These are phyloP conservation scores for Geotrichum bryndzae DNA, from an alignment of 1,139 yeast genomes.

Conservation along the genomic window DNA sequence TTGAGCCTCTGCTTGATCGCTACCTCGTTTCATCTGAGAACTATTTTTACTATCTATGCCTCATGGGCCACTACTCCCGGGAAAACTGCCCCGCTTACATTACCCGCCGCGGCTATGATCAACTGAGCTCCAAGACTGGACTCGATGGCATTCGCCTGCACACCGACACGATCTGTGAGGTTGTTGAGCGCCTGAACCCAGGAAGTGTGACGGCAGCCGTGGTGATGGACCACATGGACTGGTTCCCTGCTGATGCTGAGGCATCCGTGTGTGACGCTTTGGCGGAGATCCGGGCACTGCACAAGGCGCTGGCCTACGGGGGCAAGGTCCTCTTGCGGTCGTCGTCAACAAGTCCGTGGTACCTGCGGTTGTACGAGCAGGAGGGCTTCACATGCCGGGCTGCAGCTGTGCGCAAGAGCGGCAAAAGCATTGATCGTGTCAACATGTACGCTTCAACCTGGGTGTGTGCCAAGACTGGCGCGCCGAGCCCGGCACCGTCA, in stretches of 20 bases:
- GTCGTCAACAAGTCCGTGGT: constrained; percentile 74
- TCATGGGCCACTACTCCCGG: constrained; percentile 56
- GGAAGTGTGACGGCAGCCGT: constrained; percentile 68
- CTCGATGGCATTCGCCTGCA: constrained; percentile 68
- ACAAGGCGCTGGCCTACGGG: constrained; percentile 54
- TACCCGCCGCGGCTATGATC: constrained; percentile 51
- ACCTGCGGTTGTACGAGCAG: constrained; percentile 58
- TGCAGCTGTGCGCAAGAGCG: constrained; percentile 60
- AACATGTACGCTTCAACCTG: constrained; percentile 88
- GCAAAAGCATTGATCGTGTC: constrained; percentile 65
- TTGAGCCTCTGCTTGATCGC: constrained; percentile 64
- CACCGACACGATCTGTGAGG: constrained; percentile 74
- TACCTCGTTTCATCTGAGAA: constrained; percentile 64
- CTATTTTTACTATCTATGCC: constrained; percentile 68
- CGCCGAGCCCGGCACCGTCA: not conserved
- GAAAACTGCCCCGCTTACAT: constrained; percentile 73
- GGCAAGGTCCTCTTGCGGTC: constrained; percentile 76
- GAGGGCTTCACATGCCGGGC: constrained; percentile 63
- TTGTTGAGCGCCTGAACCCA: constrained; percentile 56
- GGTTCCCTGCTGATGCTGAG: constrained; percentile 43
- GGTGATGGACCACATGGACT: constrained; percentile 90
- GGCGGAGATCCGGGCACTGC: constrained; percentile 59
- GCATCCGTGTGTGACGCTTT: constrained; percentile 44
- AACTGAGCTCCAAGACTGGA: constrained; percentile 39
- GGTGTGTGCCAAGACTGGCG: constrained; percentile 56